Conservation (phyloP, 371 early-diverging fungal species). For the Capillidium heterosporum region DNA sequence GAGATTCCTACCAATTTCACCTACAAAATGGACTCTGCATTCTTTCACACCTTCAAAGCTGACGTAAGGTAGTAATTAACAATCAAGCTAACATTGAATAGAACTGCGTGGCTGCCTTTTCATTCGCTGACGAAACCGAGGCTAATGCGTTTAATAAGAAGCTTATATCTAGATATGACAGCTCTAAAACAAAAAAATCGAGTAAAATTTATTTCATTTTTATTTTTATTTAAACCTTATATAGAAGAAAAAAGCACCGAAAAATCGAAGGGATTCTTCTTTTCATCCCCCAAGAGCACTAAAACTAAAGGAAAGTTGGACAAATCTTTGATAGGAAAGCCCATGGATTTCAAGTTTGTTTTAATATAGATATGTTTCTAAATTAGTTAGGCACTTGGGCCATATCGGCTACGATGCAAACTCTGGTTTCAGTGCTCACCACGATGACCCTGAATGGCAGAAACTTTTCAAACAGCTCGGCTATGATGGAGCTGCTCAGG, state of each 20-base stretch:
- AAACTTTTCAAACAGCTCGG: conserved; percentile 50
- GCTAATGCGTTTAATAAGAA: conserved; percentile 56
- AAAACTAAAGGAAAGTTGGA: conserved; percentile 31
- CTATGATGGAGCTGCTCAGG: conserved; percentile 64
- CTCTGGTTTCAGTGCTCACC: conserved; percentile 56
- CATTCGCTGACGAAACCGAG: conserved; percentile 73
- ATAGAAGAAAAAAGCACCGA: conserved; percentile 2
- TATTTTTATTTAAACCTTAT: conserved; percentile 1
- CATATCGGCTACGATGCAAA: conserved; percentile 64
- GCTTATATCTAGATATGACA: conserved; percentile 27
- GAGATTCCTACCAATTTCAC: conserved; percentile 58
- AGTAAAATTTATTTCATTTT: conserved; percentile 5
- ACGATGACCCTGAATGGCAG: conserved; percentile 62
- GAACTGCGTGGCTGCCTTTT: conserved; percentile 58
- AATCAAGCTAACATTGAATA: conserved; percentile 9
- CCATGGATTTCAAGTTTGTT: conserved; percentile 44
- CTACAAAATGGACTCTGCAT: conserved; percentile 46
- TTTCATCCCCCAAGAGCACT: conserved; percentile 17
- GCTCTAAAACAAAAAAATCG: background rate
- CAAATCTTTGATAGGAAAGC: conserved; percentile 53
- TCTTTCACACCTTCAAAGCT: conserved; percentile 69
- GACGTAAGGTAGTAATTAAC: conserved; percentile 29
- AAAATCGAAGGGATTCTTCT: conserved; percentile 12
- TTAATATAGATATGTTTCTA: background rate
- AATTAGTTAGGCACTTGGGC: conserved; percentile 32